These are phyloP conservation scores for Penicillium atrosanguineum DNA, from an alignment of 495 filamentous ascomycete species.

Conservation along the genomic window DNA sequence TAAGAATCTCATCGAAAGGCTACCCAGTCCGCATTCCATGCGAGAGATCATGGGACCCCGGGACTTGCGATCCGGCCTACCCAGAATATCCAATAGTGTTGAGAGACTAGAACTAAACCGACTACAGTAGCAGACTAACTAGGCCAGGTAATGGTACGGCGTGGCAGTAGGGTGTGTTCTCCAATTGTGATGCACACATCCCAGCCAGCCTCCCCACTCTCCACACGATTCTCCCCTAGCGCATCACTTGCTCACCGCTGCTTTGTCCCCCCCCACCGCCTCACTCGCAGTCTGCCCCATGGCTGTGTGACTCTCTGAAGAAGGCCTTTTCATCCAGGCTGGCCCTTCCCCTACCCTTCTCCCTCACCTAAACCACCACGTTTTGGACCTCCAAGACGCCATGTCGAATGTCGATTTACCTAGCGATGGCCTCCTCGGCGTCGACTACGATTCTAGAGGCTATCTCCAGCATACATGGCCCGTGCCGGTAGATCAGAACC, in stretches of 20 bases:
- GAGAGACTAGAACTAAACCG: neutral
- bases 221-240: constrained; percentile 33
- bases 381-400: constrained; percentile 21
- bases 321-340: constrained; percentile 32
- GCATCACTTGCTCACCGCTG: constrained; percentile 48
- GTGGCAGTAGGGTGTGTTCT: constrained; percentile 11
- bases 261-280: constrained; percentile 47
- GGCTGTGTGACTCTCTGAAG: constrained; percentile 28
- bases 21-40: constrained; percentile 10
- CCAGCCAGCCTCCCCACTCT: constrained; percentile 26
- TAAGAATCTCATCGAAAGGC: constrained; percentile 12
- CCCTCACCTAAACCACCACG: constrained; percentile 6
- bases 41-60: constrained; percentile 4
- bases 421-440: constrained; percentile 45
- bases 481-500: constrained; percentile 39
- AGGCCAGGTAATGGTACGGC: neutral
- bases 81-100: neutral
- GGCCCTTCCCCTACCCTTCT: constrained; percentile 17
- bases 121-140: neutral
- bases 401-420: constrained; percentile 48
- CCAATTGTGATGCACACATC: neutral
- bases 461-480: constrained; percentile 48
- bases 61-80: constrained; percentile 7
- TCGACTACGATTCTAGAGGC: constrained; percentile 49
- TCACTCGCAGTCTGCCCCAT: constrained; percentile 33